Evolutionary conservation across 768 basidiomycete genomes (phyloP), one percentile per base, ranked within the genome.

Genomic region (Trametes cinnabarina): DNA sequence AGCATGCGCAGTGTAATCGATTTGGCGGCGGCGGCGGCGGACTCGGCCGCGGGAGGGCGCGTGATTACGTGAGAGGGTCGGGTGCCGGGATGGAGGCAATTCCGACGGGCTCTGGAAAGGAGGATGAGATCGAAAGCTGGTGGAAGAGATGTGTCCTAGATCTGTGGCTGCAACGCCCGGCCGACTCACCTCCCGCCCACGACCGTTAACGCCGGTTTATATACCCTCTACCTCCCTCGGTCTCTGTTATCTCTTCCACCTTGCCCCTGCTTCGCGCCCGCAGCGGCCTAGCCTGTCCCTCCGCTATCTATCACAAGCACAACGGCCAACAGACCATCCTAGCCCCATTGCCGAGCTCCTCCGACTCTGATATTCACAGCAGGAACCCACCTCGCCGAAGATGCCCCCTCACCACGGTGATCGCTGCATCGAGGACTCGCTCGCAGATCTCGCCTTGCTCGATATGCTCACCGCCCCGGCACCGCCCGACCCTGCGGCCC

Each of bases 401-500:
- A 69, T 70, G 69, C 57, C 65, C 19, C 51, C 62, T 54, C 64
- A 68, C 55, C 61, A 69, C 53, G 26, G 63, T 64, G 47, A 53
- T 65, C 43, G 74, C 52, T 64, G 64, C 62, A 61, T 69, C 39
- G 57, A 66, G 25, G 66, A 67, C 50, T 66, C 66, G 34, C 62
- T 72, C 58, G 73, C 79, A 19, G 88, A 91, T 67, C 76, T 82
- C 52, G 80, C 82, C 39, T 72, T 92, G 5, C 83, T 92, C 55
- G 82, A 90, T 52, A 60, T 85, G 22, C 77, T 92, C 51, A 84
- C 88, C 7, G 82, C 68, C 1, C 65, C 66, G 40, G 64, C 54
- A 46, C 60, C 57, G 28, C 64, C 68, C n/a, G 78, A 39, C 76
- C 86, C 52, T 54, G 69, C 78, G 47, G 71, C 73, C 28, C 65